Conservation (phyloP, 2,329 filamentous ascomycete species). For the Hirsutella thompsonii region DNA sequence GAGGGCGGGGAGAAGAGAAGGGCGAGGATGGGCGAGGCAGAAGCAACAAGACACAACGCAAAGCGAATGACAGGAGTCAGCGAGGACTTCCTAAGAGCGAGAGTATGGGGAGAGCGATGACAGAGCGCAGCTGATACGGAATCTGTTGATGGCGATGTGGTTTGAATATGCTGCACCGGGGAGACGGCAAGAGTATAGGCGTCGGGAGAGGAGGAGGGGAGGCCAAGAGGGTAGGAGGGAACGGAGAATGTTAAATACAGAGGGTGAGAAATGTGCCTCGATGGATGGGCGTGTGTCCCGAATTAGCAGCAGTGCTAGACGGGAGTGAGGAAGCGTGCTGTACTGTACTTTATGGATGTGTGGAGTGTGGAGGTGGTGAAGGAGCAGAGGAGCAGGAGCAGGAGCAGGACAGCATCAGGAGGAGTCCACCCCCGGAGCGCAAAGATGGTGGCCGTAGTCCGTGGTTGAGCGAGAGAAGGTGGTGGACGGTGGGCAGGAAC, state of each 20-base stretch:
- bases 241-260: slow-evolving; percentile 6
- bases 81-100: slow-evolving; percentile 54
- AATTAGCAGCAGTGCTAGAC: background rate
- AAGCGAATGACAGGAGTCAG: slow-evolving; percentile 66
- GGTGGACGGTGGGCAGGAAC: too few species aligned
- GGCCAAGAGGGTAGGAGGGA: slow-evolving; percentile 2
- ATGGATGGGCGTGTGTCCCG: background rate
- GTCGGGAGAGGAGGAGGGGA: background rate
- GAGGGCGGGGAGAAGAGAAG: slow-evolving; percentile 1
- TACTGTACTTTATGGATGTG: too few species aligned
- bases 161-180: slow-evolving; percentile 3
- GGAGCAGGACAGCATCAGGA: too few species aligned
- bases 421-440: too few species aligned
- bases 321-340: too few species aligned
- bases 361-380: background rate
- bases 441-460: too few species aligned
- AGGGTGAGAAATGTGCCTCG: background rate
- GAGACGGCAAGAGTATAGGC: background rate
- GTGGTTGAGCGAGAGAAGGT: too few species aligned
- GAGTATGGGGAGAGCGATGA: slow-evolving; percentile 14
- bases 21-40: slow-evolving; percentile 19
- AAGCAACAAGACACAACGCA: slow-evolving; percentile 29
- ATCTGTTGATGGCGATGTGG: slow-evolving; percentile 1
- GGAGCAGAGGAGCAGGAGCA: background rate
- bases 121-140: slow-evolving; percentile 2